phyloP scores from a whole-genome alignment of 176 grass and related monocot genomes.

The Juncus inflexus region DNA sequence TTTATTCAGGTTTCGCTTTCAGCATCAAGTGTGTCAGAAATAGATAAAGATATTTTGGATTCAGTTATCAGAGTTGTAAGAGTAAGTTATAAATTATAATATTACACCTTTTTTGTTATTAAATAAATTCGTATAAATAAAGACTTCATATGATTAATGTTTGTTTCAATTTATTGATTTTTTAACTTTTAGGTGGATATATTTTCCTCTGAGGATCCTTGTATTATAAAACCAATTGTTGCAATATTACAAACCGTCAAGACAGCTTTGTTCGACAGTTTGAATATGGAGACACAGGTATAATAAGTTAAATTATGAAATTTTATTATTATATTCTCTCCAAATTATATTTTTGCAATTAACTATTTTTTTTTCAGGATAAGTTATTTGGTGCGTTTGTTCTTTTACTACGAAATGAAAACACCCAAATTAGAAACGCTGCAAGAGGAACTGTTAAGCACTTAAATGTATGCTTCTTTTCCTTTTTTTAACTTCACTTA shows the following conservation, averaged over 20 bases:
- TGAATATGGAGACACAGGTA: slow-evolving; percentile 67
- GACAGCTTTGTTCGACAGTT: slow-evolving; percentile 52
- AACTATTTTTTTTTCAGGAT: slow-evolving; percentile 42
- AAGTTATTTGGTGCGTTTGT: slow-evolving; percentile 52
- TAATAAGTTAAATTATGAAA: neutral
- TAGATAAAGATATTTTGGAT: slow-evolving; percentile 38
- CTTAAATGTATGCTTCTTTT: slow-evolving; percentile 55
- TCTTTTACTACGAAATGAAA: slow-evolving; percentile 62
- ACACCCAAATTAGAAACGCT: slow-evolving; percentile 62
- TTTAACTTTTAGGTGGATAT: slow-evolving; percentile 57
- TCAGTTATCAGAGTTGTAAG: slow-evolving; percentile 55
- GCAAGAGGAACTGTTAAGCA: slow-evolving; percentile 56
- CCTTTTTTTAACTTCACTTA: neutral
- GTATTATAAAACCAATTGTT: slow-evolving; percentile 51
- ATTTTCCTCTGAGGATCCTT: slow-evolving; percentile 42
- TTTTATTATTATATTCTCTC: neutral
- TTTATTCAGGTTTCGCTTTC: slow-evolving; percentile 48
- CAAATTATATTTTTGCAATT: neutral
- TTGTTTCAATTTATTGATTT: slow-evolving; percentile 28
- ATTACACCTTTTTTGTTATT: too few relatives aligned
- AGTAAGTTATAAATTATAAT: slow-evolving; percentile 33
- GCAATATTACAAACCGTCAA: slow-evolving; percentile 51
- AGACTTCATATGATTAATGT: slow-evolving; percentile 20
- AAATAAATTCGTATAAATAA: slow-evolving; percentile 14
- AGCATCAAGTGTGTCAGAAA: slow-evolving; percentile 28